Evolutionary conservation across 768 basidiomycete genomes (phyloP), one percentile per base, ranked within the genome.

Genomic region (Tricholoma sp.): DNA sequence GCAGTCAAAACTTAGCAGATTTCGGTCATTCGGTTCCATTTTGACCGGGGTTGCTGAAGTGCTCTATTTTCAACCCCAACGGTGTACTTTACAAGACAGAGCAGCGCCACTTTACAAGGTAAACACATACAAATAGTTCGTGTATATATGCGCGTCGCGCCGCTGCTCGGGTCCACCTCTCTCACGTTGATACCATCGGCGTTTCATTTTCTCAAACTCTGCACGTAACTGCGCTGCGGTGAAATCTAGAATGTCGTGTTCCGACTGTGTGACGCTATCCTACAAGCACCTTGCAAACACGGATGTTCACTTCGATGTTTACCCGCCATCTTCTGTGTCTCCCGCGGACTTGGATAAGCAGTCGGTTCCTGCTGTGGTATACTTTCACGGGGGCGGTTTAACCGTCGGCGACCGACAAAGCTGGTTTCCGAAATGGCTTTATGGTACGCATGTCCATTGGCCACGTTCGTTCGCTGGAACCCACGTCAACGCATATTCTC

Each of bases 391-490:
- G 6, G 86, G 86, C 2, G 85, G 84, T 7, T 67, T 88, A 32
- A 78, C 81, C 0, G 83, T 80, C 13, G 86, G 86, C 1, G 80
- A 82, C 59, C 73, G 79, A 52, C 65, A 63, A 32, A 82, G 79
- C 62, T 88, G 84, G 84, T 82, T 86, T 65, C 86, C 86, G 2
- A 58, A 52, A n/a, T 89, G 87, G 87, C 68, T 88, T 24, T 67
- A 77, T 49, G 74, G 86, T 86, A 54, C 66, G 70, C 66, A 10
- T 28, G 20, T 15, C 12, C 37, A 15, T 39, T 39, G 12, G 4
- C 34, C 34, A 54, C 37, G 13, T 34, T 24, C 17, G 34, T 56
- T 52, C n/a, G 2, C 48, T 53, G 54, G 15, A 13, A 32, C 48
- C 56, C 29, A 33, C 56, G 17, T 20, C 15, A 13, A 24, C 24